Conservation (phyloP, 108 stramenopile genomes). For the Chaetoceros tenuissimus region DNA sequence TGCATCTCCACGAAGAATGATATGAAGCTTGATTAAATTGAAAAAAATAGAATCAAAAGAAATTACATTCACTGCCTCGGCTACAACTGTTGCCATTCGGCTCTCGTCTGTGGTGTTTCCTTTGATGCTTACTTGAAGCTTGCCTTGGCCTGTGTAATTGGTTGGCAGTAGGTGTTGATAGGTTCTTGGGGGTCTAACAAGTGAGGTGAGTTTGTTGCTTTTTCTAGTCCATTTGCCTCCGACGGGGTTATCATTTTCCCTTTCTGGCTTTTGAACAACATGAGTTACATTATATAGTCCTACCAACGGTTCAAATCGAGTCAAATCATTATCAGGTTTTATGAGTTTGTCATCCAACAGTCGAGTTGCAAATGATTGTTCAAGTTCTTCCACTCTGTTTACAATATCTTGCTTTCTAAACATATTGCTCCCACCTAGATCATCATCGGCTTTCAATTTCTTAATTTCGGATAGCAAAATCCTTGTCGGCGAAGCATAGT, state of each 20-base stretch:
- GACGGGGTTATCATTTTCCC: slow-evolving; percentile 54
- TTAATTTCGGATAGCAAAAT: too few species aligned
- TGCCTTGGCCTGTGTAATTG: slow-evolving; percentile 28
- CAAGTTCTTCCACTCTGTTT: too few species aligned
- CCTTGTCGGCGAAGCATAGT: too few species aligned
- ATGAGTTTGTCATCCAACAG: too few species aligned
- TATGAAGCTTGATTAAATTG: slow-evolving; percentile 32
- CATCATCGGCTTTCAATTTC: too few species aligned
- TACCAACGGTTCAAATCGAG: slow-evolving; percentile 36
- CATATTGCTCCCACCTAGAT: too few species aligned
- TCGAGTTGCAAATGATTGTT: too few species aligned
- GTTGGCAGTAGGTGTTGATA: slow-evolving; percentile 57
- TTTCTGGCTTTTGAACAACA: slow-evolving; percentile 31
- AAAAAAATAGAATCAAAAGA: too few species aligned
- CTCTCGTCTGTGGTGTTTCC: background rate
- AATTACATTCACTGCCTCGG: slow-evolving; percentile 65
- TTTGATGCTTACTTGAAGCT: too few species aligned
- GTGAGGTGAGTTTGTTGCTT: slow-evolving; percentile 25
- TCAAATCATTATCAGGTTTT: too few species aligned
- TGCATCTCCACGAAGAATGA: slow-evolving; percentile 63
- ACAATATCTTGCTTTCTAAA: too few species aligned
- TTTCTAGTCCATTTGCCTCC: slow-evolving; percentile 73
- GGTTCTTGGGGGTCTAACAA: slow-evolving; percentile 33
- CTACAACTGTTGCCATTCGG: slow-evolving; percentile 26
- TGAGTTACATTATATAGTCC: slow-evolving; percentile 56